phyloP scores from a whole-genome alignment of 2,329 filamentous ascomycete species.

The Xylariales sp. region DNA sequence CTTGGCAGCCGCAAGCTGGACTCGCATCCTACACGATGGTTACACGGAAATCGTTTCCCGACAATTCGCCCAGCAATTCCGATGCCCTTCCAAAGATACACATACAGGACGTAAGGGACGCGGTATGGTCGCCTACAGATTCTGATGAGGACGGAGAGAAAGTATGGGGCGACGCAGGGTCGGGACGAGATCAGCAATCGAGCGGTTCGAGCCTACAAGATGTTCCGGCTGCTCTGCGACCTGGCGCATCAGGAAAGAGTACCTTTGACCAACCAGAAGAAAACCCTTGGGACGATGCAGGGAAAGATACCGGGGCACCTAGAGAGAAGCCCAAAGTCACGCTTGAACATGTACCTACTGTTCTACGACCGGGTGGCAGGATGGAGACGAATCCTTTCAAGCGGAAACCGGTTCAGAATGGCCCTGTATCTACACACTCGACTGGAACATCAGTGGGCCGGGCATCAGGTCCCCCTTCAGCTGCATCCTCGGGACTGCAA shows the following conservation, averaged over 20 bases:
- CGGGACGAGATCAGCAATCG: conserved; percentile 14
- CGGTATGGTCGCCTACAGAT: conserved; percentile 27
- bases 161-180: conserved; percentile 21
- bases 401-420: conserved; percentile 34
- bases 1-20: too few species aligned
- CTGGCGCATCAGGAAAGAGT: conserved; percentile 21
- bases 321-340: conserved; percentile 11
- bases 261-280: conserved; percentile 27
- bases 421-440: conserved; percentile 13
- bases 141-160: conserved; percentile 26
- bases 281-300: conserved; percentile 31
- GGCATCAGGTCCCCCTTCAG: conserved; percentile 22
- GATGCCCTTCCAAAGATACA: conserved; percentile 17
- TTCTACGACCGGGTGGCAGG: conserved; percentile 28
- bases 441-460: conserved; percentile 12
- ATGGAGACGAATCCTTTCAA: conserved; percentile 52
- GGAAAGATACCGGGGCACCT: not conserved
- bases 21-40: too few species aligned
- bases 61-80: conserved; percentile 22
- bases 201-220: conserved; percentile 11
- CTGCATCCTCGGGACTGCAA: conserved; percentile 37
- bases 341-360: conserved; percentile 24
- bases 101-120: conserved; percentile 25
- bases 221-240: conserved; percentile 28
- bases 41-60: conserved; percentile 33